Percentiles rank a stretch among this genome's conserved stretches.
phyloP scores from a whole-genome alignment of 2,329 filamentous ascomycete species.

The Tolypocladium amazonense region DNA sequence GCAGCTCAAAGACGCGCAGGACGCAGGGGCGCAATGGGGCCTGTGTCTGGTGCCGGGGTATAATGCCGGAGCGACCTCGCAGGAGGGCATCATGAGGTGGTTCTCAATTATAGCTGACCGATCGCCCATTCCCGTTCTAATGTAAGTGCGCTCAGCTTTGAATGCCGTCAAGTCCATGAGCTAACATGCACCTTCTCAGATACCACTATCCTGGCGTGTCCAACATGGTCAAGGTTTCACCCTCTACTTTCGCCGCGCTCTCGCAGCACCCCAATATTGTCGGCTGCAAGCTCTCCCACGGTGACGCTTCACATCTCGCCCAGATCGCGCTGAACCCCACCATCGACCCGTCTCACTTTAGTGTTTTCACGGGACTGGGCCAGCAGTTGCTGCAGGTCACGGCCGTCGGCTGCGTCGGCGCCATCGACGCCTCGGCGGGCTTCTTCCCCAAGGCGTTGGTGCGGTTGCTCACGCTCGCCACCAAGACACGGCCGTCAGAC shows the following conservation, averaged over 20 bases:
- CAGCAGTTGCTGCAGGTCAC: conserved; percentile 54
- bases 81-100: conserved; percentile 47
- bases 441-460: conserved; percentile 54
- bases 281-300: conserved; percentile 59
- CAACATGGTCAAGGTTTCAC: conserved; percentile 50
- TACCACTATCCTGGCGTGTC: conserved; percentile 59
- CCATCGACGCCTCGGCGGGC: conserved; percentile 51
- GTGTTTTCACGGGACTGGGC: conserved; percentile 53
- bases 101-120: conserved; percentile 47
- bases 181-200: conserved; percentile 16
- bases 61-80: conserved; percentile 42
- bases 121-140: conserved; percentile 46
- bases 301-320: conserved; percentile 52
- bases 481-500: conserved; percentile 17
- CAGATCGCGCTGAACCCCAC: conserved; percentile 48
- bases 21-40: conserved; percentile 49
- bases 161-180: background rate
- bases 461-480: conserved; percentile 39
- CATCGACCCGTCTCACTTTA: conserved; percentile 49
- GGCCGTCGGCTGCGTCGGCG: conserved; percentile 46
- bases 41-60: conserved; percentile 50
- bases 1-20: conserved; percentile 42
- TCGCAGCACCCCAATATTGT: conserved; percentile 56
- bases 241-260: conserved; percentile 45
- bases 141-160: conserved; percentile 30